Conservation (phyloP, 768 basidiomycete genomes). For the Amanita thiersii region DNA sequence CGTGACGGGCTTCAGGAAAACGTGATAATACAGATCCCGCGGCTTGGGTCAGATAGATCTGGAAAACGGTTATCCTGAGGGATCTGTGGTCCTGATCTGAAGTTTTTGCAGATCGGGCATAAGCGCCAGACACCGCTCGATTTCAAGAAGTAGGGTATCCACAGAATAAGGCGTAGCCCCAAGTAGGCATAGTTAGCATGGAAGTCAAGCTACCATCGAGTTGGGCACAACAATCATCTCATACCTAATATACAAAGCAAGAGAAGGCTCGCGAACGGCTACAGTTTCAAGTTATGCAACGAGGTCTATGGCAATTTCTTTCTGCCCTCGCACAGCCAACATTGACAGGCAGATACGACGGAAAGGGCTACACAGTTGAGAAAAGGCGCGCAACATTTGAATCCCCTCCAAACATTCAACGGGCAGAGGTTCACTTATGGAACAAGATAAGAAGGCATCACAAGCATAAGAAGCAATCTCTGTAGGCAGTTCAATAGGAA, state of each 20-base stretch:
- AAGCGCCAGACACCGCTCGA: constrained; percentile 14
- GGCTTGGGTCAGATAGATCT: no score
- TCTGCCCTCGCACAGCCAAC: not conserved
- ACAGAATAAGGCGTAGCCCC: constrained; percentile 9
- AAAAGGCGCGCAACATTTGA: constrained; percentile 9
- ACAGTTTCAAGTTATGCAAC: constrained; percentile 15
- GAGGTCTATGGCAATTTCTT: constrained; percentile 10
- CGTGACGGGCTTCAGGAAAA: no score
- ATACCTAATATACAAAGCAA: constrained; percentile 14
- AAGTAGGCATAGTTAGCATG: not conserved
- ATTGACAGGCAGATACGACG: constrained; percentile 11
- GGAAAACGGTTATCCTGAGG: no score
- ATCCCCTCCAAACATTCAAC: constrained; percentile 6
- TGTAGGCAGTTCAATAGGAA: constrained; percentile 18
- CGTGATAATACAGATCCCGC: no score
- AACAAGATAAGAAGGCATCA: constrained; percentile 11
- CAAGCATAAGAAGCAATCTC: constrained; percentile 17
- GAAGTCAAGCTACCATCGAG: not conserved
- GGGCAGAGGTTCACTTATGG: not conserved
- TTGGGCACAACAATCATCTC: not conserved
- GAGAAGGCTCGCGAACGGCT: constrained; percentile 14
- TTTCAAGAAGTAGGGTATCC: constrained; percentile 12
- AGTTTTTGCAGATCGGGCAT: constrained; percentile 17
- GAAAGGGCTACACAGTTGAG: constrained; percentile 13
- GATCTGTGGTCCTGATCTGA: no score